Base-by-base conservation (phyloP, 129 eudicot species). In the Oenanthe sinensis region DNA sequence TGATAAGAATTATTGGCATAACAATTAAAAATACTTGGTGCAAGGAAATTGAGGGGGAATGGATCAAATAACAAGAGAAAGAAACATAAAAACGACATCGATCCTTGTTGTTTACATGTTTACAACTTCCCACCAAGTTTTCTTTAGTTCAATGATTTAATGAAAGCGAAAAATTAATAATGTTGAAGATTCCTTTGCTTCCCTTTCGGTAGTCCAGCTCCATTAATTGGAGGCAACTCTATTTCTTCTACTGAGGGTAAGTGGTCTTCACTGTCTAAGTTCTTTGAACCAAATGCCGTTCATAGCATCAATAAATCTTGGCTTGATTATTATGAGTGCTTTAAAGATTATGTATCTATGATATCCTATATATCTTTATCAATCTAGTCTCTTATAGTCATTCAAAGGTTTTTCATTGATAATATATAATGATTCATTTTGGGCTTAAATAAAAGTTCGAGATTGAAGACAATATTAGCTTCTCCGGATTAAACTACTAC, bases 91-190 rank as follows among this genome's bases (percentile, higher is more conserved):
- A 78, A 79, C 65, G 89, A 86, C 86, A 84, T 73, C 76, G 68
- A 85, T 86, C 79, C 77, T 86, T 83, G 87, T 86, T 83, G 86
- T 80, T 80, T 75, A 83, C 89, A 86, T 83, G 83, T 74, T 83
- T 86, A 78, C 40, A 81, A 78, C 74, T 39, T 71, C 44, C 55
- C 68, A 65, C 77, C 42, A 75, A n/a, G 86, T 65, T 82, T 58
- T 58, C 20, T 58, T 78, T 26, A 46, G 43, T 55, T 20, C 36
- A 43, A 55, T 78, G 15, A 73, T 77, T 48, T 39, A 46, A 70
- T 6, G 70, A 82, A 84, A 84, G 80, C 74, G 49, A 74, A 78
- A 63, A 9, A 14, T 58, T 42, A 37, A 30, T 20, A 40, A 77
- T 39, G 45, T 43, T 46, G 4, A 39, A 77, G 74, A 77, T 77